These are phyloP conservation scores for Paramecium primaurelia DNA, from an alignment of 73 alveolate species.

Conservation along the genomic window DNA sequence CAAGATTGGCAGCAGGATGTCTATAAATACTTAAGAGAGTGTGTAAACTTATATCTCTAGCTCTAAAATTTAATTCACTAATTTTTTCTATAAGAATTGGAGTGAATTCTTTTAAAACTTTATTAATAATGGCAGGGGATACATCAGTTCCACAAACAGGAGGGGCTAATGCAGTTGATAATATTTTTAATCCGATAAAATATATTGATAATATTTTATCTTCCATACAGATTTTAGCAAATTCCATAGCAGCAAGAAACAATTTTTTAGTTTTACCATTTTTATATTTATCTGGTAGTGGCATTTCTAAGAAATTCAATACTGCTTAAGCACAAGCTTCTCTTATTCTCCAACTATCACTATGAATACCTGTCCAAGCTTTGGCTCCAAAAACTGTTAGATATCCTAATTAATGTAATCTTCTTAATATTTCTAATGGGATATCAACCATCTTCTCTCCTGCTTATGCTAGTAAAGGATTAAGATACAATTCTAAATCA, in stretches of 20 bases:
- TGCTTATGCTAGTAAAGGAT: constrained; percentile 85
- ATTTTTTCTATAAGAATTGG: constrained; percentile 88
- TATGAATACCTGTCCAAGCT: constrained; percentile 91
- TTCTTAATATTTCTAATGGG: constrained; percentile 84
- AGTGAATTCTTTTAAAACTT: constrained; percentile 84
- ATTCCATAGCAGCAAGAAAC: constrained; percentile 93
- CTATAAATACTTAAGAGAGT: constrained; percentile 83
- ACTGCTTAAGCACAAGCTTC: constrained; percentile 97
- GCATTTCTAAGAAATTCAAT: constrained; percentile 87
- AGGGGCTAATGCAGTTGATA: constrained; percentile 88
- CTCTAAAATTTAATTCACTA: constrained; percentile 90
- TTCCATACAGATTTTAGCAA: constrained; percentile 83
- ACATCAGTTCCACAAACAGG: constrained; percentile 96
- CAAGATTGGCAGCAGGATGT: constrained; percentile 90
- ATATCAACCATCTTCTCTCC: constrained; percentile 85
- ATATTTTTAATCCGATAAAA: constrained; percentile 84
- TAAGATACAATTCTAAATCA: constrained; percentile 93
- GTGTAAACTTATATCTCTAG: constrained; percentile 88
- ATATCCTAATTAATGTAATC: constrained; percentile 87
- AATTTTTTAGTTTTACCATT: constrained; percentile 82
- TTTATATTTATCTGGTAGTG: constrained; percentile 84
- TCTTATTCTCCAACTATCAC: constrained; percentile 97
- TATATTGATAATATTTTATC: constrained; percentile 93
- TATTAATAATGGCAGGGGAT: constrained; percentile 82
- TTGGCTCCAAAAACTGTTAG: constrained; percentile 90